These are phyloP conservation scores for Mucor irregularis DNA, from an alignment of 371 early-diverging fungal species.

Conservation along the genomic window DNA sequence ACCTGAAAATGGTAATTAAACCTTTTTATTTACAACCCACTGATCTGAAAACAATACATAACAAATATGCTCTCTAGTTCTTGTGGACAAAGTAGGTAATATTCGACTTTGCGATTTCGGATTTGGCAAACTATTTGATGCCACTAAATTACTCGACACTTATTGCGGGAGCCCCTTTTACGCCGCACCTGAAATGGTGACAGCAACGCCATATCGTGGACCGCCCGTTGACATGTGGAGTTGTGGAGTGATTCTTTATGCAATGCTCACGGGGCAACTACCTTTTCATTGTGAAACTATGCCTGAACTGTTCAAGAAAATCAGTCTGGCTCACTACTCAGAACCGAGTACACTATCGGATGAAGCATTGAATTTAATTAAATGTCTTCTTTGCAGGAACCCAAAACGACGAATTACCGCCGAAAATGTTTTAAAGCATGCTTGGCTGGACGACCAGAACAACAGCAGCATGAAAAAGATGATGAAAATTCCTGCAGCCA, in stretches of 20 bases:
- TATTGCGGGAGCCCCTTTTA: slow-evolving; percentile 95
- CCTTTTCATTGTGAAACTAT: slow-evolving; percentile 81
- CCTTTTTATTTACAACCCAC: no score
- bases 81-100: slow-evolving; percentile 70
- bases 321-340: slow-evolving; percentile 56
- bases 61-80: slow-evolving; percentile 33
- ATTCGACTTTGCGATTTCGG: slow-evolving; percentile 94
- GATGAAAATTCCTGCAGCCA: not conserved
- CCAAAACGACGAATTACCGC: slow-evolving; percentile 74
- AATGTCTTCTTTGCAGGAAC: slow-evolving; percentile 52
- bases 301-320: slow-evolving; percentile 67
- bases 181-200: slow-evolving; percentile 85
- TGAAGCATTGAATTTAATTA: slow-evolving; percentile 51
- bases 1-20: slow-evolving; percentile 75
- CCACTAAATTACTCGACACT: slow-evolving; percentile 79
- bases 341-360: slow-evolving; percentile 47
- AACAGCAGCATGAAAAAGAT: not conserved
- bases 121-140: slow-evolving; percentile 80
- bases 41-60: not conserved
- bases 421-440: slow-evolving; percentile 67
- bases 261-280: slow-evolving; percentile 71
- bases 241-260: slow-evolving; percentile 75
- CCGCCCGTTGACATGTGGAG: slow-evolving; percentile 82
- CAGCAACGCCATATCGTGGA: slow-evolving; percentile 69
- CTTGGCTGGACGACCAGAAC: slow-evolving; percentile 57